Percentiles rank a stretch among this genome's conserved stretches.
These are phyloP conservation scores for Neurospora sp. DNA, from an alignment of 495 filamentous ascomycete species.

Conservation along the genomic window DNA sequence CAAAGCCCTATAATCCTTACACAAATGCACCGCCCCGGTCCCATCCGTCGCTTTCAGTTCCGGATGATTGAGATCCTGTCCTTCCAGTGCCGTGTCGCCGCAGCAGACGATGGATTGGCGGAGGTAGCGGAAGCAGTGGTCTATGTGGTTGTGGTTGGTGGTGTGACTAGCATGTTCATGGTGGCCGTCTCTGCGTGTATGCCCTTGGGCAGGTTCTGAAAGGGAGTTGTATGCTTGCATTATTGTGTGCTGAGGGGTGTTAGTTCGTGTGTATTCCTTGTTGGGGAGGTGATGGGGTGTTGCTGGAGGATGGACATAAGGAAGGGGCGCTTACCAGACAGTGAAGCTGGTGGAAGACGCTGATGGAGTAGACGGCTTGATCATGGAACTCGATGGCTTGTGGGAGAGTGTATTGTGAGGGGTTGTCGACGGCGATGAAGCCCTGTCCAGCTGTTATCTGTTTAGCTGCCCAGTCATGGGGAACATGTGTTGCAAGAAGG, in stretches of 20 bases:
- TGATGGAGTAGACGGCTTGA: slow-evolving; percentile 1
- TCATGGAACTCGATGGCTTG: not conserved
- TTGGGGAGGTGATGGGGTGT: too few species aligned
- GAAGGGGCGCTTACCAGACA: slow-evolving; percentile 1
- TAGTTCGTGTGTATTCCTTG: not conserved
- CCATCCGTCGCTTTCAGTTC: not conserved
- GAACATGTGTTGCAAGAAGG: too few species aligned
- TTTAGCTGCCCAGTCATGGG: too few species aligned
- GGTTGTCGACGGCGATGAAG: not conserved
- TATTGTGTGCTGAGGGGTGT: not conserved
- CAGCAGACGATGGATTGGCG: slow-evolving; percentile 1
- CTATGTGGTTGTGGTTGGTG: not conserved
- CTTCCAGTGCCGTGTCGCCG: slow-evolving; percentile 5
- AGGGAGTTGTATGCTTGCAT: not conserved
- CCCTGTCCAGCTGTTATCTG: not conserved
- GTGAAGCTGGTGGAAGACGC: slow-evolving; percentile 6
- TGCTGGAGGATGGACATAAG: not conserved
- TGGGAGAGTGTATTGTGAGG: not conserved
- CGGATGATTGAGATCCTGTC: not conserved
- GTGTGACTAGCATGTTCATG: not conserved
- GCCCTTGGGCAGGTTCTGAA: too few species aligned
- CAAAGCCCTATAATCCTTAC: not conserved
- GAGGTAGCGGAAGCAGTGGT: slow-evolving; percentile 10
- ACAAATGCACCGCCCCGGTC: not conserved
- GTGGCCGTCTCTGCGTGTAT: not conserved